Conservation (phyloP, 306 rosid genomes). For the Cucumis melo region DNA sequence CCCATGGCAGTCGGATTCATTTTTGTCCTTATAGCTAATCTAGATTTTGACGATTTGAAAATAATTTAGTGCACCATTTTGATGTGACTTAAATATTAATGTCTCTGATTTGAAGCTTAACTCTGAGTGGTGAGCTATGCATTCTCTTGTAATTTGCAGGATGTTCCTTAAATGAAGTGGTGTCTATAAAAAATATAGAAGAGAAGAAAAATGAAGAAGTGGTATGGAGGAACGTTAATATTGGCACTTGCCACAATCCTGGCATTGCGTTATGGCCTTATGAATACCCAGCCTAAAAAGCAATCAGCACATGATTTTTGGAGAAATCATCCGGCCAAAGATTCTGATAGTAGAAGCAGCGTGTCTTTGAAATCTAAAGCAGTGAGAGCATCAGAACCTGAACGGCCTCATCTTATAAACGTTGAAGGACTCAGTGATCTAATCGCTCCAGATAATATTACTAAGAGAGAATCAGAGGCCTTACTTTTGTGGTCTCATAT, state of each 20-base stretch:
- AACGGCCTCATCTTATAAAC: constrained; percentile 33
- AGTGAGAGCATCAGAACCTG: constrained; percentile 16
- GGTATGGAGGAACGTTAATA: constrained; percentile 73
- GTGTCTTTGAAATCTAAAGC: constrained; percentile 16
- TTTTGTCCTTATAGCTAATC: neutral
- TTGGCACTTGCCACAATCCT: constrained; percentile 42
- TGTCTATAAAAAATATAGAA: neutral
- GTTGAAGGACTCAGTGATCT: constrained; percentile 52
- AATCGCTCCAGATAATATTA: constrained; percentile 24
- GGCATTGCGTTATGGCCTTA: constrained; percentile 41
- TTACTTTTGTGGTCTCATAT: constrained; percentile 61
- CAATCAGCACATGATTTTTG: constrained; percentile 51
- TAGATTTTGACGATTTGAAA: neutral
- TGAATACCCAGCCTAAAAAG: constrained; percentile 37
- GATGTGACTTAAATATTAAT: neutral
- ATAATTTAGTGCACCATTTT: neutral
- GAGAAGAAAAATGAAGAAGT: constrained; percentile 52
- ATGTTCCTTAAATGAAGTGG: neutral
- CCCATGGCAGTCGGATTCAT: neutral
- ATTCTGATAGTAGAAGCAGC: constrained; percentile 11
- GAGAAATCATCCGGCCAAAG: constrained; percentile 24
- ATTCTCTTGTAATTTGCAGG: neutral
- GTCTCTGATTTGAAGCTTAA: neutral
- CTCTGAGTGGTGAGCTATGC: neutral
- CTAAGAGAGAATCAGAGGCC: constrained; percentile 28